A percentile compares a stretch with the other conserved stretches of the same genome.
Conservation (phyloP, 2,329 filamentous ascomycete genomes). For the Tothia fuscella region DNA sequence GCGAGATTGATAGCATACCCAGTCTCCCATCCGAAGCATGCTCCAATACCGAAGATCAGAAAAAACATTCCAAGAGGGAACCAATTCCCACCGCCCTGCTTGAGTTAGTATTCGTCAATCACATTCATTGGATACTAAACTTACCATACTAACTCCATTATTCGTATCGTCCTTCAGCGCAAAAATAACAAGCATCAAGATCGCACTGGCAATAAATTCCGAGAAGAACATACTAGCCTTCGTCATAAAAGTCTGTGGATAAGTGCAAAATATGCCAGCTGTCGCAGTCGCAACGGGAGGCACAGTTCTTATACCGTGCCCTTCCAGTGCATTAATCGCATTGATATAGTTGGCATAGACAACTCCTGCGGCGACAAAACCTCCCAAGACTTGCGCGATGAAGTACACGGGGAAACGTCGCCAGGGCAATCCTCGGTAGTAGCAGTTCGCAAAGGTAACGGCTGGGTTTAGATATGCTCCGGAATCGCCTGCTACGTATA, state of each 20-base stretch:
- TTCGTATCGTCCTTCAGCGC: constrained; percentile 48
- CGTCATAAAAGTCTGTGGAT: constrained; percentile 55
- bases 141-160: constrained; percentile 23
- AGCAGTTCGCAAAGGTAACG: constrained; percentile 57
- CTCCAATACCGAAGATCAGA: constrained; percentile 56
- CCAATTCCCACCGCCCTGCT: constrained; percentile 20
- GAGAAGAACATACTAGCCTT: constrained; percentile 58
- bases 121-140: constrained; percentile 2
- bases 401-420: constrained; percentile 57
- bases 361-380: constrained; percentile 45
- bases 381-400: constrained; percentile 54
- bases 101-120: constrained; percentile 9
- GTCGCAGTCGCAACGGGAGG: constrained; percentile 44
- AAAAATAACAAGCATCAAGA: constrained; percentile 62
- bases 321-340: constrained; percentile 54
- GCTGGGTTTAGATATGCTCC: constrained; percentile 55
- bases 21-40: constrained; percentile 60
- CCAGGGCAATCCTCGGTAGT: constrained; percentile 58
- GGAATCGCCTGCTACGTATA: constrained; percentile 53
- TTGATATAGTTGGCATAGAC: constrained; percentile 53
- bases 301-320: constrained; percentile 51
- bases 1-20: constrained; percentile 50
- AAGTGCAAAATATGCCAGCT: constrained; percentile 62
- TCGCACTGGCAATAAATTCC: constrained; percentile 54
- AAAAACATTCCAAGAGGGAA: constrained; percentile 52